phyloP scores from a whole-genome alignment of 2,329 filamentous ascomycete genomes.

The Aureobasidium sp. region DNA sequence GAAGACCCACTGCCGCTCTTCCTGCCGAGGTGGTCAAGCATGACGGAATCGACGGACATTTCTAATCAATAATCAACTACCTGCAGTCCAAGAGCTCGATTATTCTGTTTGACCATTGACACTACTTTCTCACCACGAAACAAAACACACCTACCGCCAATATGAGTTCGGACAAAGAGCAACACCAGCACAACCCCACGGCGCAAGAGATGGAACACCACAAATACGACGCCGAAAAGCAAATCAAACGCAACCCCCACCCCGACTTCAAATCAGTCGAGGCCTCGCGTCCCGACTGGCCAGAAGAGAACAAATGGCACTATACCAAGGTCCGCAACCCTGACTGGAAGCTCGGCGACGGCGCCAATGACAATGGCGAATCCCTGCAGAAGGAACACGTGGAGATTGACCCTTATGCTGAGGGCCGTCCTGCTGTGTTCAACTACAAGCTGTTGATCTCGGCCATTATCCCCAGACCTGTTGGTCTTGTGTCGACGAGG shows the following conservation, averaged over 20 bases:
- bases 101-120: neutral
- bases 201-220: slow-evolving; percentile 3
- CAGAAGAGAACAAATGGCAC: slow-evolving; percentile 40
- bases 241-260: slow-evolving; percentile 56
- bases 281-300: slow-evolving; percentile 54
- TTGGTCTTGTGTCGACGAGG: slow-evolving; percentile 55
- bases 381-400: slow-evolving; percentile 53
- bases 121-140: too few species aligned
- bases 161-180: slow-evolving; percentile 8
- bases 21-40: neutral
- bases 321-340: slow-evolving; percentile 58
- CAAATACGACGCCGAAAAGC: slow-evolving; percentile 27
- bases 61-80: neutral
- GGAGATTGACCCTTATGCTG: slow-evolving; percentile 70
- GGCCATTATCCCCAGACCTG: slow-evolving; percentile 70
- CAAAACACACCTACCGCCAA: neutral
- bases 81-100: neutral
- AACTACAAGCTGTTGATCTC: slow-evolving; percentile 93
- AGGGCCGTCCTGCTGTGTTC: slow-evolving; percentile 55
- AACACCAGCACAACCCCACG: slow-evolving; percentile 7
- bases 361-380: slow-evolving; percentile 51
- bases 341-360: slow-evolving; percentile 56
- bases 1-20: neutral
- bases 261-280: slow-evolving; percentile 69
- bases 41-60: neutral